Evolutionary conservation across 495 filamentous ascomycete species (phyloP).

Genomic region (Daldinia vernicosa): DNA sequence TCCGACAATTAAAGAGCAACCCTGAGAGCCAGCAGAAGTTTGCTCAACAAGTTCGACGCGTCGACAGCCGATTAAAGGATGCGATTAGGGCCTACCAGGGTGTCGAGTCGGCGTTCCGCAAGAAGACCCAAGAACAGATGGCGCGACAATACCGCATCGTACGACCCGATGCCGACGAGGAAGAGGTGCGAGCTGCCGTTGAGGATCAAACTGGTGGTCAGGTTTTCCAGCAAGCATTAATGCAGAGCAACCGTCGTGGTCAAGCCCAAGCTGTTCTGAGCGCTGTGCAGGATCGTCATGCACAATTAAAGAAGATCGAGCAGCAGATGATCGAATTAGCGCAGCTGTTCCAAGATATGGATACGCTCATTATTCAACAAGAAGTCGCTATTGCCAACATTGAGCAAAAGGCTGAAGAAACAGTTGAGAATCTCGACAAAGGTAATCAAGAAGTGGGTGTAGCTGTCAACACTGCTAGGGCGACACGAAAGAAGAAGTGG

Average conservation of each 20-base stretch:
- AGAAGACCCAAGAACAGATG: constrained; percentile 80
- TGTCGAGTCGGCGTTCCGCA: constrained; percentile 77
- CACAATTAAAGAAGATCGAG: constrained; percentile 91
- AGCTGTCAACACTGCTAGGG: constrained; percentile 81
- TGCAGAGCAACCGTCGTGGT: constrained; percentile 75
- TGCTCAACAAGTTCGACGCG: constrained; percentile 76
- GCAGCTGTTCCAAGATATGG: constrained; percentile 85
- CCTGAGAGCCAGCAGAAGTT: constrained; percentile 78
- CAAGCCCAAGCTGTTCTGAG: constrained; percentile 80
- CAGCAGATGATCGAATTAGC: constrained; percentile 83
- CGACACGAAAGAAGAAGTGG: constrained; percentile 96
- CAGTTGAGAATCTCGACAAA: constrained; percentile 77
- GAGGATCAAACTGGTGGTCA: constrained; percentile 72
- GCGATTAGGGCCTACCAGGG: constrained; percentile 83
- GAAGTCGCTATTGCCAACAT: constrained; percentile 79
- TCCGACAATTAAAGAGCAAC: constrained; percentile 81
- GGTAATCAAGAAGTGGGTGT: constrained; percentile 80
- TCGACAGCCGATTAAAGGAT: constrained; percentile 78
- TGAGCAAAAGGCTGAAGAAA: constrained; percentile 81
- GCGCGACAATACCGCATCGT: constrained; percentile 91
- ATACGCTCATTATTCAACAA: constrained; percentile 82
- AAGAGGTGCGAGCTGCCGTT: constrained; percentile 79
- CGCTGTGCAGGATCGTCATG: constrained; percentile 83
- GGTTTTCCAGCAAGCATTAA: constrained; percentile 84
- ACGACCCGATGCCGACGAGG: constrained; percentile 81